Percentiles rank a stretch among this genome's conserved stretches.
These are phyloP conservation scores for Polysphondylium violaceum DNA, from an alignment of 78 protist genomes.

Conservation along the genomic window DNA sequence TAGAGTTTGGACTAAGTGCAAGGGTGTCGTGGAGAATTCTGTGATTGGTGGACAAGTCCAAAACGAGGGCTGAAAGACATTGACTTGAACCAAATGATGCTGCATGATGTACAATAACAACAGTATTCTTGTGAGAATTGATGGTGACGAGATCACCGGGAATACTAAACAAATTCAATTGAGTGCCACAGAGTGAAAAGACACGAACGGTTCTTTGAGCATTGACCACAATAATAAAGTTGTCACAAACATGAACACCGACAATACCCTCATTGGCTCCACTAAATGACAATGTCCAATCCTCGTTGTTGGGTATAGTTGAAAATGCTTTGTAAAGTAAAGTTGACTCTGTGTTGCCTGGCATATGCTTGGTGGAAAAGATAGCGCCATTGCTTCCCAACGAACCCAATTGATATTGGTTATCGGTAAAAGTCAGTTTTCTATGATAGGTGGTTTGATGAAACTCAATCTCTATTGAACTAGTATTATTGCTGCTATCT, in stretches of 20 bases:
- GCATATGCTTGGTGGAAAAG: constrained; percentile 2
- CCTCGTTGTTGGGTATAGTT: not conserved
- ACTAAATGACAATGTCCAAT: not conserved
- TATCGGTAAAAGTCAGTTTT: constrained; percentile 41
- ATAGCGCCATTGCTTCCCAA: constrained; percentile 40
- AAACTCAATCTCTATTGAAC: constrained; percentile 61
- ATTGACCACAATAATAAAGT: not conserved
- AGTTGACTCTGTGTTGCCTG: not conserved
- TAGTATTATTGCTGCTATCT: not conserved
- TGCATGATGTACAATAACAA: constrained; percentile 41
- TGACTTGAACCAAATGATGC: not conserved
- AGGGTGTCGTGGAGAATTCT: constrained; percentile 9
- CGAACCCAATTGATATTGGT: constrained; percentile 12
- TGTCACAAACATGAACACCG: constrained; percentile 25
- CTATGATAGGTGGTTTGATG: constrained; percentile 14
- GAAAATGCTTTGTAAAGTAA: constrained; percentile 47
- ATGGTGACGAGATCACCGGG: constrained; percentile 55
- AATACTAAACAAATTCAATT: not conserved
- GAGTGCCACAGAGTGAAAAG: constrained; percentile 46
- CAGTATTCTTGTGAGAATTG: not conserved
- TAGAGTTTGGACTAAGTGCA: constrained; percentile 8
- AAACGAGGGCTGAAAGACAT: not conserved
- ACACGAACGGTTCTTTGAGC: constrained; percentile 9
- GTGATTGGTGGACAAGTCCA: constrained; percentile 11
- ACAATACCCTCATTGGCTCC: not conserved